Conservation (phyloP, 2,329 filamentous ascomycete species). For the Cadophora gregata region DNA sequence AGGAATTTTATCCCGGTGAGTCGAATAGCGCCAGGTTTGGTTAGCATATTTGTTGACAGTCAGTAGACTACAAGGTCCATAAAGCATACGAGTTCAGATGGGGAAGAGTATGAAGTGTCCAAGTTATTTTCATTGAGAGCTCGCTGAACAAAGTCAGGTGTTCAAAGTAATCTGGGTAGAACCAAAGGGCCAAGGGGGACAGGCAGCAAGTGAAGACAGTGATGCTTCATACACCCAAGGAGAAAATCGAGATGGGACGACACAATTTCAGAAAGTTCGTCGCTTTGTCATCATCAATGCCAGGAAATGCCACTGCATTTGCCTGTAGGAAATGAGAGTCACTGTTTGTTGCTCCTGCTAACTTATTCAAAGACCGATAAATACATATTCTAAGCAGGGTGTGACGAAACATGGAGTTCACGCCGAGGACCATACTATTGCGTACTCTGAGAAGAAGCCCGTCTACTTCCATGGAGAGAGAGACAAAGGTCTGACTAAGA, state of each 20-base stretch:
- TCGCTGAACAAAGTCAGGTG: not conserved
- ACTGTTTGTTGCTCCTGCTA: not conserved
- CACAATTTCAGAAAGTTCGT: slow-evolving; percentile 6
- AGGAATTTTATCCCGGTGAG: no score
- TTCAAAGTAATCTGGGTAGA: not conserved
- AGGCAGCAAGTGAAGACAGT: no score
- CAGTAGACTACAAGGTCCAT: no score
- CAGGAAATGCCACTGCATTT: slow-evolving; percentile 12
- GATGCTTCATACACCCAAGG: no score
- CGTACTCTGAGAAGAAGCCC: slow-evolving; percentile 18
- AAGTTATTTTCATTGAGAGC: no score
- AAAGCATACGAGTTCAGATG: no score
- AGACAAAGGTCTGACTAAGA: not conserved
- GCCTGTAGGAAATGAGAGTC: slow-evolving; percentile 6
- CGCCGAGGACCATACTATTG: slow-evolving; percentile 28
- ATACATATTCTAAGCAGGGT: slow-evolving; percentile 30
- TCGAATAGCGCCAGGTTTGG: no score
- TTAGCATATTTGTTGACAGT: no score
- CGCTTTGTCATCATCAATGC: slow-evolving; percentile 18
- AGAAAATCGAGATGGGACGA: no score
- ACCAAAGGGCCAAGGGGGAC: not conserved
- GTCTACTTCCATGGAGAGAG: slow-evolving; percentile 8
- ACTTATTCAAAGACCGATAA: slow-evolving; percentile 30
- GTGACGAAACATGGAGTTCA: slow-evolving; percentile 31
- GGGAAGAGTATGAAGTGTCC: no score